A percentile compares a stretch with the other conserved stretches of the same genome.
Conservation (phyloP, 1,139 yeast genomes). For the Blastobotrys aristatus region DNA sequence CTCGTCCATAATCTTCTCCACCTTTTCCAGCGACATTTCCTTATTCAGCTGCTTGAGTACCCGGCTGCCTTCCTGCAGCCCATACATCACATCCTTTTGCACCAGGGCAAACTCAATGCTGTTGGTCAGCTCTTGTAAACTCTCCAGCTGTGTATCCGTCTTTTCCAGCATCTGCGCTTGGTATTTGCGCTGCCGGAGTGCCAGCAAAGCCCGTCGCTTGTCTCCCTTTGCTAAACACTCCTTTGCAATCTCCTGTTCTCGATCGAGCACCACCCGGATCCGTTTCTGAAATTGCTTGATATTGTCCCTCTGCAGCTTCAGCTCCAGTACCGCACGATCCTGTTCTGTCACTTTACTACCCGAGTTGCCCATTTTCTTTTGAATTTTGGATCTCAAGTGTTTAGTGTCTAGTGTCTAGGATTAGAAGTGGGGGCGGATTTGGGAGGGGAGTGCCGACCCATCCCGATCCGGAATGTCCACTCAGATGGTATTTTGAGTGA, state of each 20-base stretch:
- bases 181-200: conserved; percentile 72
- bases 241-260: conserved; percentile 56
- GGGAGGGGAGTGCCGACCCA: not conserved
- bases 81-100: conserved; percentile 77
- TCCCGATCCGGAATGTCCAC: too few species aligned
- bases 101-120: conserved; percentile 82
- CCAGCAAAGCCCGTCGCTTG: conserved; percentile 57
- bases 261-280: conserved; percentile 49
- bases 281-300: conserved; percentile 68
- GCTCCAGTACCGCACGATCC: conserved; percentile 78
- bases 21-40: conserved; percentile 71
- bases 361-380: conserved; percentile 37
- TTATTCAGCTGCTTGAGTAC: conserved; percentile 68
- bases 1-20: conserved; percentile 81
- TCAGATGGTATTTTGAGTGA: too few species aligned
- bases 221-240: conserved; percentile 52
- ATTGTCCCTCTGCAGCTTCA: conserved; percentile 84
- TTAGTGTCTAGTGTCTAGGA: conserved; percentile 73
- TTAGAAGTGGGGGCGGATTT: conserved; percentile 15
- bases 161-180: conserved; percentile 65
- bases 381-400: conserved; percentile 46
- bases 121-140: conserved; percentile 50
- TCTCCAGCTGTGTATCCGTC: conserved; percentile 72
- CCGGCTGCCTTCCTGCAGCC: conserved; percentile 72
- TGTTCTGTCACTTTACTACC: conserved; percentile 62